Conservation (phyloP, 768 basidiomycete species). For the Asterophora parasitica region DNA sequence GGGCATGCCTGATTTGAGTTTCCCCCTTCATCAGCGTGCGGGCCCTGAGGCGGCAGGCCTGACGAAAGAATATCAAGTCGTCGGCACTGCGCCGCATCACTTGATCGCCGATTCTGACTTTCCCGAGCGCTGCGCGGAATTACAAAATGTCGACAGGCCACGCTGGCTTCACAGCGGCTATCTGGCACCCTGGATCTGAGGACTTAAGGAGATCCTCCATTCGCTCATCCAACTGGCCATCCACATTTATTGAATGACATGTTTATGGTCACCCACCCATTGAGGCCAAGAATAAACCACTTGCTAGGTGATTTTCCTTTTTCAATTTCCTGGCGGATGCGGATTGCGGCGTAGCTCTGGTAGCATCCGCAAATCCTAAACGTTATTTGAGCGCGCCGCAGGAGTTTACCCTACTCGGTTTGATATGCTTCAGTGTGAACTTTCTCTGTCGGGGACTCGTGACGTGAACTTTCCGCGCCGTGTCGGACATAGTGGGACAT, state of each 20-base stretch:
- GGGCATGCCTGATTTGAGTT: neutral
- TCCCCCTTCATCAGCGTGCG: neutral
- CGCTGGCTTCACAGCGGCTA: slow-evolving; percentile 15
- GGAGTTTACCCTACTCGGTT: slow-evolving; percentile 7
- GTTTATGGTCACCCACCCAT: slow-evolving; percentile 1
- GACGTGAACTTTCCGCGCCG: neutral
- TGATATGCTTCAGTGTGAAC: slow-evolving; percentile 9
- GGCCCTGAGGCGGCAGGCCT: neutral
- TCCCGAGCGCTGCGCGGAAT: slow-evolving; percentile 14
- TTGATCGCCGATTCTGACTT: slow-evolving; percentile 6
- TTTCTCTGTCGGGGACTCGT: neutral
- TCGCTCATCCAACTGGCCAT: slow-evolving; percentile 2
- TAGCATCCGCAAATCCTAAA: slow-evolving; percentile 13
- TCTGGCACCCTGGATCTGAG: slow-evolving; percentile 12
- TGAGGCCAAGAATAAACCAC: neutral
- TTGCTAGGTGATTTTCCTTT: neutral
- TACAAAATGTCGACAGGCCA: slow-evolving; percentile 4
- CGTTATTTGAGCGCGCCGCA: slow-evolving; percentile 13
- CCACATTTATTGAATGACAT: slow-evolving; percentile 8
- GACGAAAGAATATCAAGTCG: neutral
- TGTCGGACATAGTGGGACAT: slow-evolving; percentile 13
- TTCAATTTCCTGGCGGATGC: neutral
- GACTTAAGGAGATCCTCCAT: slow-evolving; percentile 9
- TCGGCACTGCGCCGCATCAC: slow-evolving; percentile 6
- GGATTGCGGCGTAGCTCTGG: slow-evolving; percentile 6